phyloP scores from a whole-genome alignment of 768 basidiomycete genomes.

The Hygrophorus pudorinus region DNA sequence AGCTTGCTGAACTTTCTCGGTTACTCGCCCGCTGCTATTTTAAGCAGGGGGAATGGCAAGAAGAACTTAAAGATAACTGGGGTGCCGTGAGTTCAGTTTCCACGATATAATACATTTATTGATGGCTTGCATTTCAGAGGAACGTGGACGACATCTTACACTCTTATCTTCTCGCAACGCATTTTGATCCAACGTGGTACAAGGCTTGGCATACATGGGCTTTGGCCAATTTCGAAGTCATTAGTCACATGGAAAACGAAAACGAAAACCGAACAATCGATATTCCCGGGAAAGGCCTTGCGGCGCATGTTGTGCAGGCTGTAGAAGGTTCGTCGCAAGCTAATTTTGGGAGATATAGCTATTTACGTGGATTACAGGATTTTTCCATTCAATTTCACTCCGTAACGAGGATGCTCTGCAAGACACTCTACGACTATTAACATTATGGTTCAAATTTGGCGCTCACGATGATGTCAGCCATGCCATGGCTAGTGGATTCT shows the following conservation, averaged over 20 bases:
- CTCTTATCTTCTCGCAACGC: constrained; percentile 79
- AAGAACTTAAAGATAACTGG: constrained; percentile 73
- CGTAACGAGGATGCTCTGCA: constrained; percentile 88
- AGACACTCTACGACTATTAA: constrained; percentile 86
- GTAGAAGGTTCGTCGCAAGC: constrained; percentile 57
- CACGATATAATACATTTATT: constrained; percentile 3
- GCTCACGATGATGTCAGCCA: constrained; percentile 81
- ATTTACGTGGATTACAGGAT: constrained; percentile 38
- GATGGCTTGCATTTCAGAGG: constrained; percentile 35
- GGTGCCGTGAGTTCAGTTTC: constrained; percentile 41
- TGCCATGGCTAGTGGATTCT: constrained; percentile 82
- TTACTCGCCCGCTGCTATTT: constrained; percentile 95
- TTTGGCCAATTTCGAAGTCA: constrained; percentile 90
- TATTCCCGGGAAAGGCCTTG: constrained; percentile 51
- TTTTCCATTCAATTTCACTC: constrained; percentile 91
- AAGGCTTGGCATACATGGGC: constrained; percentile 99
- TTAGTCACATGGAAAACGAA: constrained; percentile 68
- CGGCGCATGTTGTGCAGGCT: constrained; percentile 82
- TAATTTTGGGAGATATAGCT: background rate
- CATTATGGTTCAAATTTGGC: constrained; percentile 98
- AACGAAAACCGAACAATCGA: constrained; percentile 45
- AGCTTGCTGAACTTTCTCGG: constrained; percentile 58
- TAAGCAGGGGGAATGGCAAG: constrained; percentile 94
- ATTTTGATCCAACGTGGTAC: constrained; percentile 93
- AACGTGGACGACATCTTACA: constrained; percentile 76